A percentile compares a stretch with the other conserved stretches of the same genome.
Conservation (phyloP, 1,139 yeast species). For the Diutina siamensis region DNA sequence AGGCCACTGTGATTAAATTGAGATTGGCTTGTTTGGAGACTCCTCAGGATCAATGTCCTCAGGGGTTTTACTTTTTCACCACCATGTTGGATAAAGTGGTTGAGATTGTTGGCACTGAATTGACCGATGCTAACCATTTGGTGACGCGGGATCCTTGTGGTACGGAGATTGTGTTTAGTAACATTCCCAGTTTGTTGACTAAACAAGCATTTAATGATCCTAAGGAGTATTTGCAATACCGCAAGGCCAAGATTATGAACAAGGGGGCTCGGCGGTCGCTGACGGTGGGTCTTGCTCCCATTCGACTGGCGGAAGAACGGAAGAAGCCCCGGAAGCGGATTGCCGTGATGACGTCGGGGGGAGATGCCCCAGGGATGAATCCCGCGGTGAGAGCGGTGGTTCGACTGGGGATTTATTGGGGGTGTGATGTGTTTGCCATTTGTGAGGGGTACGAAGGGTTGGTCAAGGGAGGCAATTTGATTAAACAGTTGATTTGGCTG, state of each 20-base stretch:
- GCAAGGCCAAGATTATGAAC: conserved; percentile 13
- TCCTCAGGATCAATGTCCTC: conserved; percentile 17
- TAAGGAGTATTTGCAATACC: conserved; percentile 18
- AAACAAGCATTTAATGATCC: conserved; percentile 18
- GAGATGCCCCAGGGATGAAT: conserved; percentile 83
- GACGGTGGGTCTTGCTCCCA: conserved; percentile 3
- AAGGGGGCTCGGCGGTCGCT: background rate
- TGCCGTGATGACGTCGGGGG: conserved; percentile 82
- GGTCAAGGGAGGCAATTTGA: conserved; percentile 55
- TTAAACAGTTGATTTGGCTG: conserved; percentile 61
- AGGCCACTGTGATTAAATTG: conserved; percentile 38
- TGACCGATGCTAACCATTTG: conserved; percentile 14
- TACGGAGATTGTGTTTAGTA: conserved; percentile 36
- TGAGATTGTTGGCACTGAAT: conserved; percentile 17
- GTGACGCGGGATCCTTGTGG: conserved; percentile 45
- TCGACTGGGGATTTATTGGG: conserved; percentile 58
- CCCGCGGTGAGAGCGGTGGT: conserved; percentile 75
- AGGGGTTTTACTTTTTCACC: conserved; percentile 36
- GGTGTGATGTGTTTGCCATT: conserved; percentile 63
- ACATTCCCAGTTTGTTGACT: conserved; percentile 20
- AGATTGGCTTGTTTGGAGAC: conserved; percentile 33
- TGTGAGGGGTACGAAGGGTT: conserved; percentile 75
- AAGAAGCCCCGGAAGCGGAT: conserved; percentile 30
- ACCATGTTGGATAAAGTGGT: conserved; percentile 31
- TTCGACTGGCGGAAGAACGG: background rate